A percentile compares a stretch with the other conserved stretches of the same genome.
Evolutionary conservation across 768 basidiomycete species (phyloP).

Genomic region (Mrakia hoshinonis): DNA sequence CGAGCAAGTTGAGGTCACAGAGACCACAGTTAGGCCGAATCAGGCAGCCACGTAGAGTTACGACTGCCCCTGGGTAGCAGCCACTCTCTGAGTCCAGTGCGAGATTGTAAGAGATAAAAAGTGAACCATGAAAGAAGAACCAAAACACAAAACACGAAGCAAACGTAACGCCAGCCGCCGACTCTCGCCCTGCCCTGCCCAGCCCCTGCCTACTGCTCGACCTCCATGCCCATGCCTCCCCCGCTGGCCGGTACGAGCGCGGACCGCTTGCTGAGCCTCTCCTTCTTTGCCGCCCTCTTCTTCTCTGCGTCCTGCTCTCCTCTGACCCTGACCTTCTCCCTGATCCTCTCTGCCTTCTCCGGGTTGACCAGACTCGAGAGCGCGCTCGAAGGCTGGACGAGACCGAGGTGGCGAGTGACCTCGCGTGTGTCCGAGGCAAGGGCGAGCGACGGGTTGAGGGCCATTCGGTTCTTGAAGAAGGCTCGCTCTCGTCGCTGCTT

Average conservation of each 20-base stretch:
- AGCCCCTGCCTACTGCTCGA: constrained; percentile 31
- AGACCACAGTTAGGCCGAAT: too few species aligned
- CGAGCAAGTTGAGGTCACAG: too few species aligned
- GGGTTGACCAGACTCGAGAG: constrained; percentile 40
- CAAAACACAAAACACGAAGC: neutral
- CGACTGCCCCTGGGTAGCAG: too few species aligned
- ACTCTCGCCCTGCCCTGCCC: neutral
- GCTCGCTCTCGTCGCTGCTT: constrained; percentile 79
- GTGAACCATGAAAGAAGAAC: neutral
- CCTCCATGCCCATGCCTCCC: constrained; percentile 75
- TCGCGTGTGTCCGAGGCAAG: constrained; percentile 51
- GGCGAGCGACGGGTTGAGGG: constrained; percentile 61
- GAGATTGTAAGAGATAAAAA: neutral
- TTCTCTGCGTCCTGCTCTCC: constrained; percentile 36
- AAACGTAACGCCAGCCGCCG: neutral
- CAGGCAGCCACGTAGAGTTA: too few species aligned
- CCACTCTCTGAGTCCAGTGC: neutral
- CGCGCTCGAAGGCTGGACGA: constrained; percentile 37
- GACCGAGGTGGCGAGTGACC: constrained; percentile 49
- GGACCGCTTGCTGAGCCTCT: constrained; percentile 41
- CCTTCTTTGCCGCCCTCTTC: constrained; percentile 46
- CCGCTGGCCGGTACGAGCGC: constrained; percentile 76
- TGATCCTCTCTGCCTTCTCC: constrained; percentile 47
- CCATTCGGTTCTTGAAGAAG: constrained; percentile 95
- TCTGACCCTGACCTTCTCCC: constrained; percentile 66